These are phyloP conservation scores for Exophiala aquamarina DNA, from an alignment of 2,329 filamentous ascomycete genomes.

Conservation along the genomic window DNA sequence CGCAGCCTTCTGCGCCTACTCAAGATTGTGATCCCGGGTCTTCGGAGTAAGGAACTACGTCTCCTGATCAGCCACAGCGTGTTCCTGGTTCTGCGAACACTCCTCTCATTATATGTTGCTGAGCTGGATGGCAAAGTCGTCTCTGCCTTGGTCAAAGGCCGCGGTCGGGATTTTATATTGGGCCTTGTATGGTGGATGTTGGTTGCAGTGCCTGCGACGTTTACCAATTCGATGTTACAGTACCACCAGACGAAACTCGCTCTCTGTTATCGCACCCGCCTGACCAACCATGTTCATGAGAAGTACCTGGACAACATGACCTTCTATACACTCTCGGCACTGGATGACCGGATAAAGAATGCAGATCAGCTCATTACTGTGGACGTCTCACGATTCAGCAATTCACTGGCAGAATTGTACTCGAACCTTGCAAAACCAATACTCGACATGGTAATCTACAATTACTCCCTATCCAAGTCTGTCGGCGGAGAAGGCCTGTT, in stretches of 20 bases:
- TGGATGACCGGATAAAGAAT: slow-evolving; percentile 98
- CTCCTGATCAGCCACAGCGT: slow-evolving; percentile 88
- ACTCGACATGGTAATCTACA: slow-evolving; percentile 95
- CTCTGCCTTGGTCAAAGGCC: slow-evolving; percentile 86
- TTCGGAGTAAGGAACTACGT: slow-evolving; percentile 82
- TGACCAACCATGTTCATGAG: slow-evolving; percentile 94
- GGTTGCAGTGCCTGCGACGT: slow-evolving; percentile 91
- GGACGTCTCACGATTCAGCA: slow-evolving; percentile 94
- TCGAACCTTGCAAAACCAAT: slow-evolving; percentile 94
- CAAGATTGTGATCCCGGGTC: slow-evolving; percentile 85
- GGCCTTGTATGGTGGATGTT: slow-evolving; percentile 98
- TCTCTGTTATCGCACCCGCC: slow-evolving; percentile 83
- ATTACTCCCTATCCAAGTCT: slow-evolving; percentile 85
- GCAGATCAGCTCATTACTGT: slow-evolving; percentile 96
- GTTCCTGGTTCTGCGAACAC: slow-evolving; percentile 83
- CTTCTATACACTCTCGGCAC: slow-evolving; percentile 91
- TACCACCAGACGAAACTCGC: slow-evolving; percentile 96
- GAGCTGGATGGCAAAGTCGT: slow-evolving; percentile 90
- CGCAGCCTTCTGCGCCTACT: slow-evolving; percentile 74
- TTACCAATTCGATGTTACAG: slow-evolving; percentile 98
- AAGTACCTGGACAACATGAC: slow-evolving; percentile 97
- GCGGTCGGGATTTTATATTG: slow-evolving; percentile 83
- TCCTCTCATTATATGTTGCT: slow-evolving; percentile 93
- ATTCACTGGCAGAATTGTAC: slow-evolving; percentile 90
- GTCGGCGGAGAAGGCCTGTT: slow-evolving; percentile 96